These are phyloP conservation scores for Potentilla sterilis DNA, from an alignment of 306 rosid species.

Conservation along the genomic window DNA sequence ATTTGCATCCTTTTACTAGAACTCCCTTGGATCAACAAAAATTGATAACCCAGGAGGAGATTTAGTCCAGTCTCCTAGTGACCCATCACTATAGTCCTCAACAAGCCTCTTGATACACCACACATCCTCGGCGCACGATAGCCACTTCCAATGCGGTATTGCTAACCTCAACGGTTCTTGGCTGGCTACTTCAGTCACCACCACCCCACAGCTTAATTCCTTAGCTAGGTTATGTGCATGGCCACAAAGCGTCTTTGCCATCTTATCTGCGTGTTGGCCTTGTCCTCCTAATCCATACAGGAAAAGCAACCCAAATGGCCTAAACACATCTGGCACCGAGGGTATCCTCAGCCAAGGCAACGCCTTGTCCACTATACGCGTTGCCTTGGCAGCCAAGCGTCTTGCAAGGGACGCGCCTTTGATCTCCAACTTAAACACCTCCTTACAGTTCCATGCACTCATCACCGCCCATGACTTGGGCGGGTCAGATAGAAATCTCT, in stretches of 20 bases:
- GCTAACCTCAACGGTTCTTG: constrained; percentile 52
- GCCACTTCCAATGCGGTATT: constrained; percentile 68
- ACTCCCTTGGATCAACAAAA: constrained; percentile 82
- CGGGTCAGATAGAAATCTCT: constrained; percentile 38
- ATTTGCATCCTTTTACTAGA: constrained; percentile 11
- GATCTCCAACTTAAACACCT: constrained; percentile 52
- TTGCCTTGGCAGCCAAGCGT: constrained; percentile 36
- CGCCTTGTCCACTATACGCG: constrained; percentile 51
- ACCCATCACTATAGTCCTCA: constrained; percentile 60
- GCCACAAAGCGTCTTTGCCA: constrained; percentile 49
- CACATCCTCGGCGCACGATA: constrained; percentile 60
- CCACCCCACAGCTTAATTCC: constrained; percentile 57
- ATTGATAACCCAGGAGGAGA: constrained; percentile 58
- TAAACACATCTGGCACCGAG: constrained; percentile 59
- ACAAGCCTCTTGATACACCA: constrained; percentile 76
- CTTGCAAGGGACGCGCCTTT: constrained; percentile 52
- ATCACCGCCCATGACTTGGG: constrained; percentile 66
- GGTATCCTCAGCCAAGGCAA: constrained; percentile 62
- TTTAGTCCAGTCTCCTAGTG: constrained; percentile 80
- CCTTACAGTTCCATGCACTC: constrained; percentile 74
- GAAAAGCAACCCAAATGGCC: constrained; percentile 67
- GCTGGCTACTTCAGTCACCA: constrained; percentile 64
- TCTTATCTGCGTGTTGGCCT: constrained; percentile 45
- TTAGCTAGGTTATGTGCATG: constrained; percentile 62
- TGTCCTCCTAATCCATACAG: constrained; percentile 66